Base-by-base conservation (phyloP, 1,284 basidiomycete species). In the Cutaneotrichosporon sp. region DNA sequence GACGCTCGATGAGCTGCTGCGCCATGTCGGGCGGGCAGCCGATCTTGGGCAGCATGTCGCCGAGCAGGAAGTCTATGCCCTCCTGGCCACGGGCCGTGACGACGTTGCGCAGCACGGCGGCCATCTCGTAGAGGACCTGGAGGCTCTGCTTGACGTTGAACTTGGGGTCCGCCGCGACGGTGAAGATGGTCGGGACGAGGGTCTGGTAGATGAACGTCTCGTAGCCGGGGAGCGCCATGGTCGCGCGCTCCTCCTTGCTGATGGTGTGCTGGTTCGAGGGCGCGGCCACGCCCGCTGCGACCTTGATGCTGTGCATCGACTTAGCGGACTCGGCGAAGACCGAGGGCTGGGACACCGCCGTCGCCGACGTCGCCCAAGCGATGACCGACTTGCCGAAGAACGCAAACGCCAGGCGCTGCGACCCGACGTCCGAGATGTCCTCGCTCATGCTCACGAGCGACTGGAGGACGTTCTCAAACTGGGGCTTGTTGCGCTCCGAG, bases 191-290 rank as follows among this genome's bases (percentile, higher is more conserved):
- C 4, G 91, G 91, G 55, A 98, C 82, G 46, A 97, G 81, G 10
- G 88, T 86, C 68, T 95, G 90, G 76, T 99, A 99, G 54, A 97
- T 85, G 75, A 97, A 97, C 14, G 86, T 84, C 69, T 97, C 93
- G 74, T 98, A 99, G 1, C 95, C 95, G 14, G 92, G 92, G 29
- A 99, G 78, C 18, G 84, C 82, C 61, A 84, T 83, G 11, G 76
- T 77, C 50, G 80, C 74, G 65, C 59, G 72, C 54, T 74, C 63
- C 33, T 67, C 71, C 67, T 72, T 73, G 13, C 72, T 59, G 5
- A 75, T 65, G 1, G 66, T 65, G 63, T 77, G 73, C 54, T 75
- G 74, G 58, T 75, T 76, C 25, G 70, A 72, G 11, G 74, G 62
- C 2, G 38, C 13, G 0, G 69, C 69, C 11, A 69, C 60, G 7